phyloP scores from a whole-genome alignment of 768 basidiomycete species.

The Tricholoma sp. region DNA sequence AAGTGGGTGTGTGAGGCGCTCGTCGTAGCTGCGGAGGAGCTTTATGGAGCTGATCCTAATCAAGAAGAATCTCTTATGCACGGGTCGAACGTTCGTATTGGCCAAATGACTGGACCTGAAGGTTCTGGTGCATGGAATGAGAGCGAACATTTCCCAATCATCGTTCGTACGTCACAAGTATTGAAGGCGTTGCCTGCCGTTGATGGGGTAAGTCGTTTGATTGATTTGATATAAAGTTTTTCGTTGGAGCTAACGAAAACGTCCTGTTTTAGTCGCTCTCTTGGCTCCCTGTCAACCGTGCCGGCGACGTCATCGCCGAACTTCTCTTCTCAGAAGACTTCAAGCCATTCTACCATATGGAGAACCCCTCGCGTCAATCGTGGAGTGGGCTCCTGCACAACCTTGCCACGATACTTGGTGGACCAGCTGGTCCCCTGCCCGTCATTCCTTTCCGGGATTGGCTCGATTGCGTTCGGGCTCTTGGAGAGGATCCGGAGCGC shows the following conservation, averaged over 20 bases:
- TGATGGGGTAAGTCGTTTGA: conserved; percentile 22
- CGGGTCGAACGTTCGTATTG: conserved; percentile 27
- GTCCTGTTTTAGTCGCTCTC: conserved; percentile 29
- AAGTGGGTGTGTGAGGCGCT: conserved; percentile 36
- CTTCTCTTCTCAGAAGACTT: conserved; percentile 27
- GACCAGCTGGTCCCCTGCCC: conserved; percentile 14
- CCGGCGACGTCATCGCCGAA: conserved; percentile 24
- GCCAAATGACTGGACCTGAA: conserved; percentile 33
- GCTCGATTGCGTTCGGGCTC: conserved; percentile 21
- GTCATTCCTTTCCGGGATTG: conserved; percentile 24
- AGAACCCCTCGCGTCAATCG: conserved; percentile 31
- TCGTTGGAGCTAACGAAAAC: not conserved
- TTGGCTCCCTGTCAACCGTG: conserved; percentile 32
- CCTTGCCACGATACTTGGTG: conserved; percentile 21
- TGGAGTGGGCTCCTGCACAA: conserved; percentile 25
- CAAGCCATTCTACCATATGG: conserved; percentile 28
- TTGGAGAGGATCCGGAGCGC: conserved; percentile 21
- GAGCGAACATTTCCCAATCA: conserved; percentile 31
- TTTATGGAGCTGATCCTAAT: conserved; percentile 18
- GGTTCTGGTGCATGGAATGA: conserved; percentile 34
- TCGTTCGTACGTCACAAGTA: conserved; percentile 25
- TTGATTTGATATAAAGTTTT: not conserved
- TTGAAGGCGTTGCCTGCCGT: conserved; percentile 24
- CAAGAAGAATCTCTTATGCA: conserved; percentile 13
- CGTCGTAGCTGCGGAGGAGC: conserved; percentile 21